A percentile compares a stretch with the other conserved stretches of the same genome.
Conservation (phyloP, 2,329 filamentous ascomycete species). For the Ambrosiella xylebori region DNA sequence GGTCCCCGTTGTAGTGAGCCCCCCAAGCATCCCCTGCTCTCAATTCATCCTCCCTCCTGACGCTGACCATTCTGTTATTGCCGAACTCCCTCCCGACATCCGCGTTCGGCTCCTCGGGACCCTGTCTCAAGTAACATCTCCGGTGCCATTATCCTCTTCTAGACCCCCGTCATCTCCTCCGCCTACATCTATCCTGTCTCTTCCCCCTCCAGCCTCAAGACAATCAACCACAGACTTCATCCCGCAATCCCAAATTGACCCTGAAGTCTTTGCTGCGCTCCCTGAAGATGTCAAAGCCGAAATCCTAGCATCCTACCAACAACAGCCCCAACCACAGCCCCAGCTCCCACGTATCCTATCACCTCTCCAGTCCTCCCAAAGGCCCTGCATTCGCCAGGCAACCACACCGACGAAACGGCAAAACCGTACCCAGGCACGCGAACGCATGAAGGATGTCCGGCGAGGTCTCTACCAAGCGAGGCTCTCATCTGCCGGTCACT, state of each 20-base stretch:
- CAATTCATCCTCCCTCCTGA: conserved; percentile 84
- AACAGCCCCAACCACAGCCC: not conserved
- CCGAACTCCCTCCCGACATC: conserved; percentile 72
- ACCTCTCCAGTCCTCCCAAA: not conserved
- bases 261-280: conserved; percentile 64
- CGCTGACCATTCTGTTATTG: conserved; percentile 63
- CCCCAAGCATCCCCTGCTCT: conserved; percentile 66
- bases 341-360: not conserved
- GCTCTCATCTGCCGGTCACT: not conserved
- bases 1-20: conserved; percentile 43
- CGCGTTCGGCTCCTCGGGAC: conserved; percentile 46
- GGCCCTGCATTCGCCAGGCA: not conserved
- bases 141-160: not conserved
- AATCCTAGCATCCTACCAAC: conserved; percentile 39
- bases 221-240: conserved; percentile 28
- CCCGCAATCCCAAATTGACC: conserved; percentile 65
- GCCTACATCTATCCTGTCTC: not conserved
- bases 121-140: not conserved
- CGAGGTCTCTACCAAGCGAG: conserved; percentile 50
- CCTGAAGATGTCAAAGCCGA: conserved; percentile 77
- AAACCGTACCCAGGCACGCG: conserved; percentile 27
- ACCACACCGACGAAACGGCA: conserved; percentile 17
- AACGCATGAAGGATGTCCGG: conserved; percentile 35
- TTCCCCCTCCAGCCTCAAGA: not conserved
- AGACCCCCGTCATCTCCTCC: not conserved